These are phyloP conservation scores for Suaeda aralocaspica DNA, from an alignment of 148 eudicot species.

Conservation along the genomic window DNA sequence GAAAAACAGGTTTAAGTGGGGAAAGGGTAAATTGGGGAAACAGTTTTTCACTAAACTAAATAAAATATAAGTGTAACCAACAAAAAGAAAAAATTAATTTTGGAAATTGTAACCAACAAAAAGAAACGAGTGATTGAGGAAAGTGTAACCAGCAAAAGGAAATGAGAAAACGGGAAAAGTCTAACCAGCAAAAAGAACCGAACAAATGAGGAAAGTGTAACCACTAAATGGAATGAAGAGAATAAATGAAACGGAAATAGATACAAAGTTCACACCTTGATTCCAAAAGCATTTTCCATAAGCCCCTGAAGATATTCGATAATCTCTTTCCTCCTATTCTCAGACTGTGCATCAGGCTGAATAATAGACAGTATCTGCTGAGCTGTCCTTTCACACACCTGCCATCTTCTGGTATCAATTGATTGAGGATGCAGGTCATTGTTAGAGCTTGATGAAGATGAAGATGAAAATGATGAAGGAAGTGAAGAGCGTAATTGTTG, in stretches of 20 bases:
- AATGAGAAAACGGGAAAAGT: too few species aligned
- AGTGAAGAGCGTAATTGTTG: slow-evolving; percentile 12
- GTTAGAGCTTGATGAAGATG: slow-evolving; percentile 25
- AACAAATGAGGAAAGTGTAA: too few species aligned
- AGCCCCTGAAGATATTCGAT: slow-evolving; percentile 37
- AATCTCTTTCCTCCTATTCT: slow-evolving; percentile 30
- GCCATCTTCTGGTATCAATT: slow-evolving; percentile 29
- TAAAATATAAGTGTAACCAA: too few species aligned
- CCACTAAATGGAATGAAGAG: not conserved
- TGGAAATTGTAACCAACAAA: too few species aligned
- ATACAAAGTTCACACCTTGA: slow-evolving; percentile 30
- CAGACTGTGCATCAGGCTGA: slow-evolving; percentile 34
- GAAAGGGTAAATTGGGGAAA: too few species aligned
- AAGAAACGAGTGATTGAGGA: too few species aligned
- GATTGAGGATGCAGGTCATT: slow-evolving; percentile 13
- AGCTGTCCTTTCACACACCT: slow-evolving; percentile 28
- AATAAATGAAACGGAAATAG: slow-evolving; percentile 12
- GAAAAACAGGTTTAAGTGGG: too few species aligned
- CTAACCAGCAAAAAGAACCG: too few species aligned
- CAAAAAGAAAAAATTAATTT: too few species aligned
- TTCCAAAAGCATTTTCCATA: slow-evolving; percentile 28
- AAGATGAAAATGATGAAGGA: slow-evolving; percentile 6
- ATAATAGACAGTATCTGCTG: slow-evolving; percentile 29
- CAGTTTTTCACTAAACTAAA: too few species aligned
- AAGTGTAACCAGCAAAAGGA: too few species aligned